phyloP scores from a whole-genome alignment of 1,139 yeast species.

The Eremothecium cymbalariae region DNA sequence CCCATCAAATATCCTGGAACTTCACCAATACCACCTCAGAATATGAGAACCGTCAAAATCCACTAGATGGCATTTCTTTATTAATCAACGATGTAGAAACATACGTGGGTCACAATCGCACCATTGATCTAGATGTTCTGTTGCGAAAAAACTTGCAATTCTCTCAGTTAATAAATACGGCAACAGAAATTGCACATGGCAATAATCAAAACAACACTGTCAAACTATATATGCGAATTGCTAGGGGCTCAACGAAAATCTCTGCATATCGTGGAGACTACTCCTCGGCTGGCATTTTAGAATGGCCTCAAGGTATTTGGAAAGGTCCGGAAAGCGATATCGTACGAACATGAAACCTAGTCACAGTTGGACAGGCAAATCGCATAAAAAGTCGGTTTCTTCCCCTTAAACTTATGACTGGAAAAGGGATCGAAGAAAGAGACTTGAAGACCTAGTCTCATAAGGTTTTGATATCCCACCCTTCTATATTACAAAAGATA shows the following conservation, averaged over 20 bases:
- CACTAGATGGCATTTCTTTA: conserved; percentile 46
- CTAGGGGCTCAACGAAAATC: conserved; percentile 40
- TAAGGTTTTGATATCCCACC: too few species aligned
- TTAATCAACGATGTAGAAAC: conserved; percentile 74
- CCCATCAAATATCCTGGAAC: conserved; percentile 25
- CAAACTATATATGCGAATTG: conserved; percentile 47
- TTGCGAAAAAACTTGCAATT: conserved; percentile 33
- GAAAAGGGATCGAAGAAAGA: too few species aligned
- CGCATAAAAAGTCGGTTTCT: too few species aligned
- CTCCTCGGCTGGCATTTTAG: conserved; percentile 47
- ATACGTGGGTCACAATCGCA: conserved; percentile 46
- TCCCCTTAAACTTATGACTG: too few species aligned
- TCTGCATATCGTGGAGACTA: conserved; percentile 44
- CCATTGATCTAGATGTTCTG: conserved; percentile 38
- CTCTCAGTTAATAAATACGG: conserved; percentile 23
- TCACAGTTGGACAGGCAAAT: too few species aligned
- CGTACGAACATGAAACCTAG: too few species aligned
- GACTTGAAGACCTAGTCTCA: too few species aligned
- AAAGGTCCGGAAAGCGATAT: background rate
- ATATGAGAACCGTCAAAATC: conserved; percentile 6
- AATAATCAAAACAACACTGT: conserved; percentile 31
- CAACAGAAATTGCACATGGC: conserved; percentile 11
- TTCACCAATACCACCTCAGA: conserved; percentile 10
- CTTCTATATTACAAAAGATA: too few species aligned
- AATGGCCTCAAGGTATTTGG: conserved; percentile 53